These are phyloP conservation scores for Trichoderma sp. DNA, from an alignment of 2,329 filamentous ascomycete genomes.

Conservation along the genomic window DNA sequence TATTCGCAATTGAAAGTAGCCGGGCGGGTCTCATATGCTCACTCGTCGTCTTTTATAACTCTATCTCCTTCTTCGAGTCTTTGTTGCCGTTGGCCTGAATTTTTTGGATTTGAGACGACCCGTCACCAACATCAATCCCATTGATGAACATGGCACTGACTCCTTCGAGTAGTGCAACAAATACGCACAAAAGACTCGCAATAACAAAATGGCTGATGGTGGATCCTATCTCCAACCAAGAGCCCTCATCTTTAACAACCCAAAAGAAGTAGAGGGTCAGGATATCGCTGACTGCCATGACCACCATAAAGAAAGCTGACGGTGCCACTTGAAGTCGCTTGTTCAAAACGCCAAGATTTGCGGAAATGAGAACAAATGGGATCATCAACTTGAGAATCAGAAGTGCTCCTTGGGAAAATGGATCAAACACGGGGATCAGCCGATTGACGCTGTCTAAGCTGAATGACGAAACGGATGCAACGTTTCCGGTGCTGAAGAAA, in stretches of 20 bases:
- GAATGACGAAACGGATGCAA: conserved; percentile 91
- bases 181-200: conserved; percentile 83
- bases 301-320: conserved; percentile 87
- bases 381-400: conserved; percentile 87
- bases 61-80: not conserved
- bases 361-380: conserved; percentile 87
- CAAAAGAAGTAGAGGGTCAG: conserved; percentile 97
- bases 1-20: not conserved
- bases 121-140: conserved; percentile 63
- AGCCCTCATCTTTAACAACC: conserved; percentile 94
- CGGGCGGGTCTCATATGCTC: not conserved
- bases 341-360: conserved; percentile 92
- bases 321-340: conserved; percentile 78
- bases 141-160: conserved; percentile 79
- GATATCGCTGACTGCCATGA: conserved; percentile 87
- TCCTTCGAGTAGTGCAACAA: conserved; percentile 83
- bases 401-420: conserved; percentile 84
- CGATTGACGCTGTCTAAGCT: conserved; percentile 86
- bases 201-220: conserved; percentile 96
- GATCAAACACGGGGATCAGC: conserved; percentile 87
- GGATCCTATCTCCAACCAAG: conserved; percentile 95
- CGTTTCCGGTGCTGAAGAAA: conserved; percentile 96
- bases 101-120: not conserved
- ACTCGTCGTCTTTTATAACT: not conserved
- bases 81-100: not conserved